Percentiles rank a stretch among this genome's conserved stretches.
These are phyloP conservation scores for Symmetrospora coprosmae DNA, from an alignment of 768 basidiomycete genomes.

Conservation along the genomic window DNA sequence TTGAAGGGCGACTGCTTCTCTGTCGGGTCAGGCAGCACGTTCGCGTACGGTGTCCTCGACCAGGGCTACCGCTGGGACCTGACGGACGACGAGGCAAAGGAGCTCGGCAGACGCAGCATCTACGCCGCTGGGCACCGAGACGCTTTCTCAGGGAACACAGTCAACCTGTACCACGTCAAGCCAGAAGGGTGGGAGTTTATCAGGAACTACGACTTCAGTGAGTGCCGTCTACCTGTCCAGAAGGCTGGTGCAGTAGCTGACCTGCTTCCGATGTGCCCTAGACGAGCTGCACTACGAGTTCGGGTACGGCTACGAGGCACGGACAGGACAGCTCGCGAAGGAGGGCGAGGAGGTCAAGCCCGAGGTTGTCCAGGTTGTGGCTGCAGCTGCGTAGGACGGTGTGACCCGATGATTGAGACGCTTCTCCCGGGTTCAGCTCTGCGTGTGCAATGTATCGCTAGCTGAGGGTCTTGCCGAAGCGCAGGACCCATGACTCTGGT, in stretches of 20 bases:
- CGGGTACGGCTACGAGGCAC: slow-evolving; percentile 15
- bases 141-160: slow-evolving; percentile 87
- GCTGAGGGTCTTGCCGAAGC: too few species aligned
- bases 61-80: slow-evolving; percentile 90
- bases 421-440: too few species aligned
- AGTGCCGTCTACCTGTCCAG: slow-evolving; percentile 21
- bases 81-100: slow-evolving; percentile 80
- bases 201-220: slow-evolving; percentile 28
- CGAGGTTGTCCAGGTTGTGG: neutral
- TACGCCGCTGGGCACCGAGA: slow-evolving; percentile 94
- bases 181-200: slow-evolving; percentile 93
- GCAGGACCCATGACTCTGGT: too few species aligned
- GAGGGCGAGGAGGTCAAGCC: neutral
- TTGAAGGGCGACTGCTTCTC: slow-evolving; percentile 96
- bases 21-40: slow-evolving; percentile 93
- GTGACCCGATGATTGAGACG: too few species aligned
- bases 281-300: neutral
- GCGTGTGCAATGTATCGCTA: too few species aligned
- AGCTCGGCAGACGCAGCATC: slow-evolving; percentile 81
- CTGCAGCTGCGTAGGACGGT: slow-evolving; percentile 5
- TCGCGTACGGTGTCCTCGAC: slow-evolving; percentile 96
- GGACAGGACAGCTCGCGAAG: slow-evolving; percentile 10
- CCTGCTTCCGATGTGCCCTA: neutral
- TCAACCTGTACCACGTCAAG: slow-evolving; percentile 90
- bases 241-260: neutral